phyloP scores from a whole-genome alignment of 2,329 filamentous ascomycete genomes.

The Trichoderma sp. region DNA sequence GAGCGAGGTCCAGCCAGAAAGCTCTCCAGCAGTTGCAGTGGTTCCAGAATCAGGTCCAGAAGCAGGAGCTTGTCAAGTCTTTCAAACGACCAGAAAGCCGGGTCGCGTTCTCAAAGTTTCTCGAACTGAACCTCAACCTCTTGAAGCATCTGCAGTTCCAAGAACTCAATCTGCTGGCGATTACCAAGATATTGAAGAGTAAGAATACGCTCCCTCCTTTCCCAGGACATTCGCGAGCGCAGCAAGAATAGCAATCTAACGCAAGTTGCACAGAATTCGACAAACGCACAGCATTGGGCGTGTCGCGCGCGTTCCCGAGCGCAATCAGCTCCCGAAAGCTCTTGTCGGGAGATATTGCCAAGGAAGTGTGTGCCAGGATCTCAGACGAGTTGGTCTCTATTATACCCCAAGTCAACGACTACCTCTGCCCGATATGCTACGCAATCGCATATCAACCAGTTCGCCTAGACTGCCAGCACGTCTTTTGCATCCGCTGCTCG shows the following conservation, averaged over 20 bases:
- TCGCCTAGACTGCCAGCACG: constrained; percentile 71
- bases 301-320: constrained; percentile 63
- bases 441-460: constrained; percentile 80
- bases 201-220: constrained; percentile 34
- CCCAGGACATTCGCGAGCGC: no score
- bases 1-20: constrained; percentile 64
- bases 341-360: constrained; percentile 69
- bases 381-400: constrained; percentile 70
- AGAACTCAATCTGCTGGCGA: constrained; percentile 77
- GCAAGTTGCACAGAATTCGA: constrained; percentile 69
- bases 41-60: constrained; percentile 70
- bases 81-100: constrained; percentile 70
- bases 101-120: constrained; percentile 66
- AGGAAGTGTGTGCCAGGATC: constrained; percentile 74
- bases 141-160: constrained; percentile 81
- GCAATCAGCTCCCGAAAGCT: constrained; percentile 62
- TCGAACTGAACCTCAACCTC: constrained; percentile 73
- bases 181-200: constrained; percentile 86
- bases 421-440: constrained; percentile 79
- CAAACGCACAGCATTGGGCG: constrained; percentile 76
- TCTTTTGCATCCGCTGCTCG: constrained; percentile 83
- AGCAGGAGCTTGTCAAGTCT: constrained; percentile 58
- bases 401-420: constrained; percentile 83
- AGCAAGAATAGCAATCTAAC: background rate
- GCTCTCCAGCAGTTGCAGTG: constrained; percentile 69